Conservation (phyloP, 1,139 yeast species). For the Taphrina deformans region DNA sequence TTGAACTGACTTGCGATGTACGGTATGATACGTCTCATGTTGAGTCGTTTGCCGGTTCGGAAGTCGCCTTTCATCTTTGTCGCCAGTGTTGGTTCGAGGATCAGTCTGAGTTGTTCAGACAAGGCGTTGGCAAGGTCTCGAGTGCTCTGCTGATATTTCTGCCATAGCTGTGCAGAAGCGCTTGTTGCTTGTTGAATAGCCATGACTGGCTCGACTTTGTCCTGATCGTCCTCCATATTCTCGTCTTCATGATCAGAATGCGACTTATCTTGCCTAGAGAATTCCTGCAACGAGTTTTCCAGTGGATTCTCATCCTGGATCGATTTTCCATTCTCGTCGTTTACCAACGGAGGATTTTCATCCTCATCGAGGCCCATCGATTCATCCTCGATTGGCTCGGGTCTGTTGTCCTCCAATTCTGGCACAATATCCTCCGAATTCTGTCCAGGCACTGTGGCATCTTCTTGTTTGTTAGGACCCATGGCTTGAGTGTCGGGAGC, state of each 20-base stretch:
- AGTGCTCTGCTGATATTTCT: constrained; percentile 74
- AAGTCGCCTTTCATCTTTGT: constrained; percentile 94
- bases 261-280: background rate
- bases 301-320: background rate
- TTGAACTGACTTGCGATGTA: constrained; percentile 97
- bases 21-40: constrained; percentile 96
- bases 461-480: constrained; percentile 84
- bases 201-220: background rate
- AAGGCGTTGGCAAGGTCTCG: constrained; percentile 83
- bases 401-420: constrained; percentile 41
- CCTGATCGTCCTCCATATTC: background rate
- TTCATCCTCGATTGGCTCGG: background rate
- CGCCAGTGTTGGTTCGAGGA: constrained; percentile 91
- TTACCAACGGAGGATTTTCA: background rate
- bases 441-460: constrained; percentile 73
- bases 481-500: constrained; percentile 87
- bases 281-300: background rate
- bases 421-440: constrained; percentile 53
- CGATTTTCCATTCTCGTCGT: background rate
- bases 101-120: constrained; percentile 88
- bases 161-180: constrained; percentile 78
- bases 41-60: constrained; percentile 93
- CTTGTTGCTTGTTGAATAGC: constrained; percentile 44
- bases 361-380: background rate
- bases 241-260: background rate